Evolutionary conservation across 192 early-diverging fungal species (phyloP), one percentile per base, ranked within the genome.

Genomic region (Glomus cerebriforme): DNA sequence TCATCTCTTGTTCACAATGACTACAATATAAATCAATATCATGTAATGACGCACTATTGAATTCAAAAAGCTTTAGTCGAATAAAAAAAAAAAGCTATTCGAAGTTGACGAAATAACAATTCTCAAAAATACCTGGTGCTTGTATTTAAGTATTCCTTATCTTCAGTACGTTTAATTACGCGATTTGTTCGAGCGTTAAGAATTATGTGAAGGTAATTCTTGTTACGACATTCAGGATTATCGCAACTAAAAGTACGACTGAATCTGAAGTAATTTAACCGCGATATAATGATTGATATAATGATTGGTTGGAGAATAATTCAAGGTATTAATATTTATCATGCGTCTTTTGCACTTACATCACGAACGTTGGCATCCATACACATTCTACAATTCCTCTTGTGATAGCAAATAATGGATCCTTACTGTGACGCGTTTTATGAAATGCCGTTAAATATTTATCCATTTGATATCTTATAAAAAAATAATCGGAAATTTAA

Each of bases 121-220:
- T 24, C 1, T 26, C 9, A 24, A n/a, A 19, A 34, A 73, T 59
- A 82, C 81, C 49, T 81, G 1, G 84, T 79, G 2, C 81, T 71
- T 7, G 84, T 85, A 27, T 85, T 79, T 80, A 82, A 81, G n/a
- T 82, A 85, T 22, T 70, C 68, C 7, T 78, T 43, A 6, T 77
- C 81, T n/a, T 81, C 79, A 6, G 81, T 78, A 7, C 80, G 78
- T 34, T 82, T 85, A 32, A 85, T 82, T 63, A 81, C 64, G 0
- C 81, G 81, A 77, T 81, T 35, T 27, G 34, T 27, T 9, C 26
- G 31, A 24, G 62, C 54, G 22, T 59, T 73, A 17, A 80, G 84
- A 2, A 70, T 64, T 58, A 79, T 79, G 66, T 81, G 77, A n/a
- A 85, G 79, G 26, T 81, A 79, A 67, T 81, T 82, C n/a, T 43